Percentiles rank a stretch among this genome's conserved stretches.
These are phyloP conservation scores for Colletotrichum plurivorum DNA, from an alignment of 2,329 filamentous ascomycete genomes.

Conservation along the genomic window DNA sequence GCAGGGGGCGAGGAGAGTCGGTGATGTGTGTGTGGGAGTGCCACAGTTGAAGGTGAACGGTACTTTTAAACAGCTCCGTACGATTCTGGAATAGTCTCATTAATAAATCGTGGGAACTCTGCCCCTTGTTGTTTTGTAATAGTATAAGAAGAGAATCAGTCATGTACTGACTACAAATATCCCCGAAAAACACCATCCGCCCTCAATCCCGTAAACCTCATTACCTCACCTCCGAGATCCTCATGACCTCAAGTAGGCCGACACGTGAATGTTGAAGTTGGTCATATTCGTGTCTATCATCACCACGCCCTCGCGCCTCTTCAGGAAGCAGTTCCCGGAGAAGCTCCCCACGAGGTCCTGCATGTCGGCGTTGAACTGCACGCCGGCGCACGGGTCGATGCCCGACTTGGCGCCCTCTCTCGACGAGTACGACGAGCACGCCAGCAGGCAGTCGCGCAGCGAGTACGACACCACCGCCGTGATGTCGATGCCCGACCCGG, in stretches of 20 bases:
- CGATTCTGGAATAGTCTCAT: no score
- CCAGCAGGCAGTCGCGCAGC: conserved; percentile 21
- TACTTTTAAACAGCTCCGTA: background rate
- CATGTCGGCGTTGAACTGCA: conserved; percentile 22
- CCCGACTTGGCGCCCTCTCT: conserved; percentile 2
- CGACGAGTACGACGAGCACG: conserved; percentile 27
- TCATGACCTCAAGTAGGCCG: conserved; percentile 6
- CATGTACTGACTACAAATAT: no score
- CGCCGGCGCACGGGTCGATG: conserved; percentile 7
- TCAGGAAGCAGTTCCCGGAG: conserved; percentile 33
- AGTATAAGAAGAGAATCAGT: no score
- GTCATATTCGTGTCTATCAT: background rate
- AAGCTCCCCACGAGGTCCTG: conserved; percentile 1
- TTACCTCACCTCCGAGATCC: no score
- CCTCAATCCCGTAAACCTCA: no score
- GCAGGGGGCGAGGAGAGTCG: background rate
- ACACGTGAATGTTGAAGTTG: background rate
- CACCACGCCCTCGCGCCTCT: conserved; percentile 14
- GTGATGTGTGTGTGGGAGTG: background rate
- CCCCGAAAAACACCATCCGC: no score
- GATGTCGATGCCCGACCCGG: conserved; percentile 17
- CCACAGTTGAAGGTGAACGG: no score
- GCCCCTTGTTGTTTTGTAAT: no score
- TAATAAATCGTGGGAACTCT: no score
- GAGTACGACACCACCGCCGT: conserved; percentile 23